Conservation (phyloP, 2,329 filamentous ascomycete species). For the Elsinoe batatas region DNA sequence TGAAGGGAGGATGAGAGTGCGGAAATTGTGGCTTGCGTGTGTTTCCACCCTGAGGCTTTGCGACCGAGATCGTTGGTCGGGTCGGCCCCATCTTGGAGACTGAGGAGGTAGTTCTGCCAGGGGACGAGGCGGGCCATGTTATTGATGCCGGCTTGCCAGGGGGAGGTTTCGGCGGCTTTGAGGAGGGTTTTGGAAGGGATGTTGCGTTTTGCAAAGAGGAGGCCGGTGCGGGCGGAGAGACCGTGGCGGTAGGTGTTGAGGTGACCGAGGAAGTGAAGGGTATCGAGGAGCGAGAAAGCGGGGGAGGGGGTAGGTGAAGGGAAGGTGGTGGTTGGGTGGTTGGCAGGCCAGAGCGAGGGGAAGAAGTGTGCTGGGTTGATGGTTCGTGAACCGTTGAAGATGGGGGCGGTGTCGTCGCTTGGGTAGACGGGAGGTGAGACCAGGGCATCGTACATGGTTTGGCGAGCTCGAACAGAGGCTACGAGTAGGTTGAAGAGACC, state of each 20-base stretch:
- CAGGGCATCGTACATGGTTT: conserved; percentile 18
- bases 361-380: conserved; percentile 3
- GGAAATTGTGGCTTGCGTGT: conserved; percentile 38
- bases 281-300: conserved; percentile 36
- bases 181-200: conserved; percentile 21
- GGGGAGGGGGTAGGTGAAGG: conserved; percentile 21
- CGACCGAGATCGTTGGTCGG: conserved; percentile 47
- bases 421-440: not conserved
- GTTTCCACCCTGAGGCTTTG: conserved; percentile 38
- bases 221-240: conserved; percentile 40
- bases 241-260: conserved; percentile 39
- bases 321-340: conserved; percentile 20
- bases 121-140: conserved; percentile 15
- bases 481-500: conserved; percentile 48
- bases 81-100: conserved; percentile 51
- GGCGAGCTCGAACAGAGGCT: conserved; percentile 39
- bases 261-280: conserved; percentile 42
- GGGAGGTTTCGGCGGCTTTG: conserved; percentile 11
- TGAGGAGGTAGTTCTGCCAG: conserved; percentile 36
- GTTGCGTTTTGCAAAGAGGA: conserved; percentile 31
- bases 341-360: conserved; percentile 1
- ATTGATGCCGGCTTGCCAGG: conserved; percentile 11
- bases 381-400: not conserved
- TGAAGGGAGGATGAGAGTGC: not conserved
- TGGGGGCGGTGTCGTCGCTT: not conserved